Evolutionary conservation across 2,329 filamentous ascomycete genomes (phyloP).

Genomic region (Pyricularia sp.): DNA sequence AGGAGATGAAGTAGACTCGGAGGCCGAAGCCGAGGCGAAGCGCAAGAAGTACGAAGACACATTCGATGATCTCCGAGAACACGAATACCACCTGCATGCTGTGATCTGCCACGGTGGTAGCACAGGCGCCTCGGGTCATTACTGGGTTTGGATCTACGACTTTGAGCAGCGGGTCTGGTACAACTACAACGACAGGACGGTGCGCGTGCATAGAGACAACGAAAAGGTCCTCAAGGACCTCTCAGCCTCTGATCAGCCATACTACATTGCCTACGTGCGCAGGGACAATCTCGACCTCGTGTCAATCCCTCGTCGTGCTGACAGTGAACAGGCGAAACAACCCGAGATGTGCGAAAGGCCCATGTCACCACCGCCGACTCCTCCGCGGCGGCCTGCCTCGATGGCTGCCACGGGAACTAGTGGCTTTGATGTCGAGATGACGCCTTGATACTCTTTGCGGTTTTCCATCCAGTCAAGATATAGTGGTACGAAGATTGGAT

Average conservation of each 20-base stretch:
- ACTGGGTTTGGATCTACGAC: slow-evolving; percentile 94
- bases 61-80: slow-evolving; percentile 49
- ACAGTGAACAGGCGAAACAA: background rate
- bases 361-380: background rate
- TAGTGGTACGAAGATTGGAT: background rate
- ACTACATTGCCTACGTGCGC: slow-evolving; percentile 22
- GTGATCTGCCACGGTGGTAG: slow-evolving; percentile 82
- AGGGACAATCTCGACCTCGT: slow-evolving; percentile 4
- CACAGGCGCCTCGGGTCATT: slow-evolving; percentile 62
- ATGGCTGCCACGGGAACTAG: background rate
- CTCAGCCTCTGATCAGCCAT: slow-evolving; percentile 57
- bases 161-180: slow-evolving; percentile 73
- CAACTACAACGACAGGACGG: slow-evolving; percentile 82
- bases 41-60: slow-evolving; percentile 28
- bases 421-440: background rate
- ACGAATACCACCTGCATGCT: slow-evolving; percentile 74
- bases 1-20: slow-evolving; percentile 6
- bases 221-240: slow-evolving; percentile 57
- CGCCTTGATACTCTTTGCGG: background rate
- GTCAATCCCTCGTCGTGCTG: background rate
- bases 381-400: background rate
- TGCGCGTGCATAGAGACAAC: slow-evolving; percentile 54
- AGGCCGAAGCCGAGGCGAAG: slow-evolving; percentile 10
- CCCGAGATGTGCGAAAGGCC: background rate
- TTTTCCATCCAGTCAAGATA: background rate